Evolutionary conservation across 169 alveolate species (phyloP).

Genomic region (Cryptosporidium baileyi): DNA sequence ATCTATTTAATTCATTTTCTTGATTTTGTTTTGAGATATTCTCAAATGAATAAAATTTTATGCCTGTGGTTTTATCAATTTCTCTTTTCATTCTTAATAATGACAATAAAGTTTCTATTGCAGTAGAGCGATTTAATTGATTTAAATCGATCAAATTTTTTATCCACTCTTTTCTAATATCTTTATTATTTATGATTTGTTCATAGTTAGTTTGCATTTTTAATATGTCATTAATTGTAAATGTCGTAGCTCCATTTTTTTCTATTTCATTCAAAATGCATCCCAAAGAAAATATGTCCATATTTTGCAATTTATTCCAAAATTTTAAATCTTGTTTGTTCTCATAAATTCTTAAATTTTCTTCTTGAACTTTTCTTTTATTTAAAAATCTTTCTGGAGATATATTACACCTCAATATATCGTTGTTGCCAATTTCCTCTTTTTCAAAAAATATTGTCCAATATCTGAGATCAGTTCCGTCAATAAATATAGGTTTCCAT

Average conservation of each 20-base stretch:
- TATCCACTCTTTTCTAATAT: not conserved
- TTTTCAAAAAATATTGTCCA: slow-evolving; percentile 64
- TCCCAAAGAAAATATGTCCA: slow-evolving; percentile 62
- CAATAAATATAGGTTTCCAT: slow-evolving; percentile 62
- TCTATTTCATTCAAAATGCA: slow-evolving; percentile 31
- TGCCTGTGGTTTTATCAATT: not conserved
- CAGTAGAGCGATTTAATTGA: not conserved
- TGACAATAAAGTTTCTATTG: not conserved
- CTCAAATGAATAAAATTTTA: not conserved
- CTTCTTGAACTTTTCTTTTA: not conserved
- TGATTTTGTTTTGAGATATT: not conserved
- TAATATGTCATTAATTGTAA: slow-evolving; percentile 32
- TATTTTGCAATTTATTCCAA: not conserved
- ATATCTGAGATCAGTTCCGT: slow-evolving; percentile 13
- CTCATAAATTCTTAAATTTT: not conserved
- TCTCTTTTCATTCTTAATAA: not conserved
- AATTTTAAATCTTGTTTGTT: not conserved
- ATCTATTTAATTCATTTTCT: not conserved
- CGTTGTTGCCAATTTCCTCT: not conserved
- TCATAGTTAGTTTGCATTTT: not conserved
- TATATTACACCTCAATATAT: slow-evolving; percentile 1
- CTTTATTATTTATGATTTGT: not conserved
- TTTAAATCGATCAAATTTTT: not conserved
- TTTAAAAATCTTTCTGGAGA: slow-evolving; percentile 48
- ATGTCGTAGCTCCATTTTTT: not conserved